Evolutionary conservation across 2,329 filamentous ascomycete genomes (phyloP).

Genomic region (Trichoderma sp.): DNA sequence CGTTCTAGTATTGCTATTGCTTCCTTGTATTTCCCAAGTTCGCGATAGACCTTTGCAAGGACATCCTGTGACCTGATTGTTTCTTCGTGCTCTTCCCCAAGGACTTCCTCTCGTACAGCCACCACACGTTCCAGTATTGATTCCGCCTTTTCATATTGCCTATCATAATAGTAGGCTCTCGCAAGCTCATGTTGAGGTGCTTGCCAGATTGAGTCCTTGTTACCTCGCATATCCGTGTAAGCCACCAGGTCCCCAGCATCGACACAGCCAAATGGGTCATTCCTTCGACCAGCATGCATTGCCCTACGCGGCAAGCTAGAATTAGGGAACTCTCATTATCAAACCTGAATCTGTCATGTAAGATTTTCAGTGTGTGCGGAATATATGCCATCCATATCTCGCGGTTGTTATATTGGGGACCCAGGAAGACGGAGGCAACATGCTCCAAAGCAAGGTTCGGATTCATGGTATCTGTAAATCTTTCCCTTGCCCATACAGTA

Average conservation of each 20-base stretch:
- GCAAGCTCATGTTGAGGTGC: constrained; percentile 3
- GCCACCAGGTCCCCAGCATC: constrained; percentile 5
- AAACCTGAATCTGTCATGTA: neutral
- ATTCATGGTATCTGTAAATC: neutral
- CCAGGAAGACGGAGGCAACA: neutral
- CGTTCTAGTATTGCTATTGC: constrained; percentile 10
- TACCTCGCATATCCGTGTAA: constrained; percentile 4
- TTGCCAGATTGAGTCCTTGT: constrained; percentile 9
- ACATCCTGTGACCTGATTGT: neutral
- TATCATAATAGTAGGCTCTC: neutral
- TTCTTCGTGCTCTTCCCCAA: neutral
- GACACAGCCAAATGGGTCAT: neutral
- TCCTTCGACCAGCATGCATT: neutral
- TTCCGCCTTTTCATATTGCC: constrained; percentile 1
- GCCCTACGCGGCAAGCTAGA: neutral
- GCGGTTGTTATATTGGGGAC: neutral
- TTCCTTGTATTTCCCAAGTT: neutral
- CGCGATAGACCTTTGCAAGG: neutral
- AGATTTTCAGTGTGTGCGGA: neutral
- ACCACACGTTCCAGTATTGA: constrained; percentile 10
- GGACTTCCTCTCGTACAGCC: neutral
- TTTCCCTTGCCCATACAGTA: constrained; percentile 23
- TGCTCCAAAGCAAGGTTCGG: neutral
- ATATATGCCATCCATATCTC: constrained; percentile 5
- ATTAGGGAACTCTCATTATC: neutral